A percentile compares a stretch with the other conserved stretches of the same genome.
These are phyloP conservation scores for Biscogniauxia marginata DNA, from an alignment of 2,329 filamentous ascomycete species.

Conservation along the genomic window DNA sequence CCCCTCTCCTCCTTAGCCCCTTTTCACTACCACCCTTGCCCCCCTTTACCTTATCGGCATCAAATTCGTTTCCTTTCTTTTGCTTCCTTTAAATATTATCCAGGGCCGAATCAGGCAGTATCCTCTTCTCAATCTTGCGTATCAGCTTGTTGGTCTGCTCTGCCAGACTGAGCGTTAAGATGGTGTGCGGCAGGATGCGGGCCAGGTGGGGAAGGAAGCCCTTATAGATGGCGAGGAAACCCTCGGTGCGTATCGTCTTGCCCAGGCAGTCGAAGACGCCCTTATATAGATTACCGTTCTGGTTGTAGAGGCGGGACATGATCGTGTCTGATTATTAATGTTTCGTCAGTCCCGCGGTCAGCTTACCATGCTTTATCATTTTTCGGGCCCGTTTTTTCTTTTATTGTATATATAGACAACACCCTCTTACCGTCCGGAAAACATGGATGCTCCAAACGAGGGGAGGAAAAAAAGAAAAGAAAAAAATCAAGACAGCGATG, in stretches of 20 bases:
- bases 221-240: conserved; percentile 92
- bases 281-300: conserved; percentile 94
- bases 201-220: conserved; percentile 94
- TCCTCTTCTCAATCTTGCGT: conserved; percentile 66
- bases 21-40: background rate
- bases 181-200: conserved; percentile 91
- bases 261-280: conserved; percentile 88
- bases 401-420: too few species aligned
- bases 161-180: conserved; percentile 86
- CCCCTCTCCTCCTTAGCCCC: background rate
- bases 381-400: too few species aligned
- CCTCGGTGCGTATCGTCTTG: conserved; percentile 90
- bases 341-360: conserved; percentile 5
- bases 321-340: conserved; percentile 67
- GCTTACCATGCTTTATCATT: too few species aligned
- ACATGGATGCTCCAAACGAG: background rate
- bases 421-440: too few species aligned
- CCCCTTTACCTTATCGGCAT: background rate
- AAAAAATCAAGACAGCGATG: background rate
- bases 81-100: conserved; percentile 23
- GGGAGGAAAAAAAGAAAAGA: conserved; percentile 5
- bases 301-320: conserved; percentile 99
- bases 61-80: background rate
- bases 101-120: conserved; percentile 45
- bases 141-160: conserved; percentile 97